These are phyloP conservation scores for Boletus sp. DNA, from an alignment of 768 basidiomycete species.

Conservation along the genomic window DNA sequence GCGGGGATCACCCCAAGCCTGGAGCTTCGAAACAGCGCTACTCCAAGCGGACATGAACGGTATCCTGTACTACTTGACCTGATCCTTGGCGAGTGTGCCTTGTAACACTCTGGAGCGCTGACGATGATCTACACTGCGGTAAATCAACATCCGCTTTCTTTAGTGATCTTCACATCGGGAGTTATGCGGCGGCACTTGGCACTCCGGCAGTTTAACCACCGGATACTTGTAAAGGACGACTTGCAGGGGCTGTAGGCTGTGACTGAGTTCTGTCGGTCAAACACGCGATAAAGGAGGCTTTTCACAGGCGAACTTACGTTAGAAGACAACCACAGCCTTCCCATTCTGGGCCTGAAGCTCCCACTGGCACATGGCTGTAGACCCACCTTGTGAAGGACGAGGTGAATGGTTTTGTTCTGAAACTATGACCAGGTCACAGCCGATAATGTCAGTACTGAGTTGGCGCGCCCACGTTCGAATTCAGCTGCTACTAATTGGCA, in stretches of 20 bases:
- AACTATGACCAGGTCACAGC: background rate
- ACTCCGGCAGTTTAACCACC: constrained; percentile 11
- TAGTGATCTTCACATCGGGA: constrained; percentile 6
- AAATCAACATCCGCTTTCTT: constrained; percentile 7
- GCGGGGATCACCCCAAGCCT: background rate
- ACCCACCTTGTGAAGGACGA: background rate
- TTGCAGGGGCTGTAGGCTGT: background rate
- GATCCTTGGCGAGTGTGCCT: background rate
- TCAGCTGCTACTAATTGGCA: no score
- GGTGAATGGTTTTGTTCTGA: background rate
- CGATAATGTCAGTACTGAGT: background rate
- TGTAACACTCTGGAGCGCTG: background rate
- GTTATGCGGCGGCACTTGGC: constrained; percentile 3
- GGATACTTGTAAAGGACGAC: constrained; percentile 2
- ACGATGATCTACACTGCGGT: constrained; percentile 11
- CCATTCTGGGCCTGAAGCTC: background rate
- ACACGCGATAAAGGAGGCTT: background rate
- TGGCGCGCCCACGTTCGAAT: no score
- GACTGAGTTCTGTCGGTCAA: background rate
- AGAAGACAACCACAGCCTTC: background rate
- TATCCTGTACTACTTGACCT: background rate
- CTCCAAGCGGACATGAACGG: background rate
- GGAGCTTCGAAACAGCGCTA: no score
- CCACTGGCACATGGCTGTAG: no score
- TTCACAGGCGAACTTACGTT: background rate